These are phyloP conservation scores for Amanita muscaria DNA, from an alignment of 768 basidiomycete genomes.

Conservation along the genomic window DNA sequence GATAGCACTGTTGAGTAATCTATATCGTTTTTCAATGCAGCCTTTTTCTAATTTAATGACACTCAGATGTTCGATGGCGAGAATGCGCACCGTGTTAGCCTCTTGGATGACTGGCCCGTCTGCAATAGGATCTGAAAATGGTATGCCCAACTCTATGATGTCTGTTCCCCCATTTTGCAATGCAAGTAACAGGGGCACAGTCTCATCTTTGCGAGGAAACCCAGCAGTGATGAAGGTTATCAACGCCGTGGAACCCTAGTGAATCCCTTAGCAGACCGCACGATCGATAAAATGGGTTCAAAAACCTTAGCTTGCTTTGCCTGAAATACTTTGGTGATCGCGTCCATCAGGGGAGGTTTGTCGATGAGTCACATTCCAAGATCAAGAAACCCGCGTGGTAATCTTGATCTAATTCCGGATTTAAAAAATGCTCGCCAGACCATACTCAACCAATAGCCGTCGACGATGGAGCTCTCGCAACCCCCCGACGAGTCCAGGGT, in stretches of 20 bases:
- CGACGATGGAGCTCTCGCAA: conserved; percentile 33
- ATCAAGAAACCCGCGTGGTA: conserved; percentile 20
- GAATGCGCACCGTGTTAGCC: conserved; percentile 69
- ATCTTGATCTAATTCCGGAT: background rate
- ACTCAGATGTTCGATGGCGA: background rate
- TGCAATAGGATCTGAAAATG: conserved; percentile 94
- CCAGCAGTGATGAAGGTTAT: conserved; percentile 94
- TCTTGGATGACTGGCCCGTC: conserved; percentile 94
- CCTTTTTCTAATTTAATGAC: conserved; percentile 33
- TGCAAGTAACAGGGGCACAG: conserved; percentile 80
- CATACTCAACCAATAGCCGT: background rate
- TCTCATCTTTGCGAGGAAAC: conserved; percentile 70
- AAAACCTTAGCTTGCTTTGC: conserved; percentile 49
- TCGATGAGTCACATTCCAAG: too few species aligned
- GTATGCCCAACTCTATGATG: conserved; percentile 91
- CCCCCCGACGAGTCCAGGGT: conserved; percentile 64
- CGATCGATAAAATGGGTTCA: background rate
- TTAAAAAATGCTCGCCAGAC: background rate
- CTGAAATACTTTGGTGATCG: conserved; percentile 60
- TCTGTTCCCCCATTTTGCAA: conserved; percentile 93
- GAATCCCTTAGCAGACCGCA: background rate
- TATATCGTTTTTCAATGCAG: conserved; percentile 75
- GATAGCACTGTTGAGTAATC: conserved; percentile 70
- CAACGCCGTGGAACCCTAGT: conserved; percentile 50
- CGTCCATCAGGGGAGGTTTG: conserved; percentile 63